Conservation (phyloP, 2,329 filamentous ascomycete genomes). For the Bipolaris sorokiniana region DNA sequence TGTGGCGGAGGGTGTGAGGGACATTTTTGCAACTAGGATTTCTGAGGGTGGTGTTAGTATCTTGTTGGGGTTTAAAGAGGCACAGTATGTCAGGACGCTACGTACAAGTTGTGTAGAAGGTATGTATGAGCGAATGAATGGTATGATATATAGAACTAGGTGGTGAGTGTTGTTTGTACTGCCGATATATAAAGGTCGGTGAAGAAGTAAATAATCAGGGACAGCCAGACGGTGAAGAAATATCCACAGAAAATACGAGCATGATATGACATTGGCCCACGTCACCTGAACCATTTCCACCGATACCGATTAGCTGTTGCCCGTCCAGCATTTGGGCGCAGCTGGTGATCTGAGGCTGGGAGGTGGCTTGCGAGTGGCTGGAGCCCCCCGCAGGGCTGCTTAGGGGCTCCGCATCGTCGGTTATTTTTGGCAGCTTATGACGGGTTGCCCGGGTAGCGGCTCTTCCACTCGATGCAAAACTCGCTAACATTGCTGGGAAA, state of each 20-base stretch:
- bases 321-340: slow-evolving; percentile 1
- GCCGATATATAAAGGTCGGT: background rate
- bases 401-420: slow-evolving; percentile 15
- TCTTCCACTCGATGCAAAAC: background rate
- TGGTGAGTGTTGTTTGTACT: background rate
- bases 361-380: slow-evolving; percentile 12
- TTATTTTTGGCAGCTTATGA: slow-evolving; percentile 27
- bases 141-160: background rate
- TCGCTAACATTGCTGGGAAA: background rate
- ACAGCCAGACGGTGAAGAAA: slow-evolving; percentile 3
- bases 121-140: too few relatives aligned
- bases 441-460: slow-evolving; percentile 6
- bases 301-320: background rate
- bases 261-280: slow-evolving; percentile 2
- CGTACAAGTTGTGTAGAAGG: background rate
- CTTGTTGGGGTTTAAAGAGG: too few relatives aligned
- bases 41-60: background rate
- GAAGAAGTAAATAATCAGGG: background rate
- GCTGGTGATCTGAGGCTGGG: slow-evolving; percentile 17
- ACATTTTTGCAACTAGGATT: slow-evolving; percentile 17
- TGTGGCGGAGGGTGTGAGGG: slow-evolving; percentile 24
- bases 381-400: slow-evolving; percentile 28
- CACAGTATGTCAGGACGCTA: background rate
- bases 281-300: slow-evolving; percentile 13
- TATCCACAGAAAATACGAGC: background rate